A percentile compares a stretch with the other conserved stretches of the same genome.
Evolutionary conservation across 495 filamentous ascomycete species (phyloP).

Genomic region (Sordaria brevicollis): DNA sequence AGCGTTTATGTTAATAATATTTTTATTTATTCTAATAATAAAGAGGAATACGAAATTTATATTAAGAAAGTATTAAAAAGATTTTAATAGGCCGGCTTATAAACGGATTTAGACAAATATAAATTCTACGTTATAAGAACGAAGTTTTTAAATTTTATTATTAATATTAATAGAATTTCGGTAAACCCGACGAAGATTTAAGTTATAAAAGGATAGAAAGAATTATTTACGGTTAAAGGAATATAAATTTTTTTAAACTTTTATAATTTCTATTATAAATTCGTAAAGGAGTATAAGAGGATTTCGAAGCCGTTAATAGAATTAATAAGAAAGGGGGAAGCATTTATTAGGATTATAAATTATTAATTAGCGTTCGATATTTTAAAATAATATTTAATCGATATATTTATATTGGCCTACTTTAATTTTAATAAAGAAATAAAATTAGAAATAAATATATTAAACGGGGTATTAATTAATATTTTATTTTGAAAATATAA

Average conservation of each 20-base stretch:
- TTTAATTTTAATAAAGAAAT: background rate
- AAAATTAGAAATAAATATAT: background rate
- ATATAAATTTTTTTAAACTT: conserved; percentile 1
- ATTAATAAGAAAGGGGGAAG: background rate
- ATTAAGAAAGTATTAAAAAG: conserved; percentile 3
- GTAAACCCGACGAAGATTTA: background rate
- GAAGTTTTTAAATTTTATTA: too few relatives aligned
- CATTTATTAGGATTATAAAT: background rate
- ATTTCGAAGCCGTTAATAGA: background rate
- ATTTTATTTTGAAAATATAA: background rate
- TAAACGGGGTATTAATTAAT: background rate
- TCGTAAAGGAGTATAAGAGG: background rate
- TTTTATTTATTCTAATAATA: background rate
- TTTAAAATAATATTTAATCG: background rate
- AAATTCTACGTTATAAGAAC: conserved; percentile 17
- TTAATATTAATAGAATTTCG: conserved; percentile 3
- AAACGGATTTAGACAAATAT: too few relatives aligned
- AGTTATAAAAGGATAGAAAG: background rate
- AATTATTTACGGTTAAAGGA: background rate
- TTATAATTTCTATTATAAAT: conserved; percentile 3
- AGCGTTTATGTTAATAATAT: conserved; percentile 1
- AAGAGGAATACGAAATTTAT: background rate
- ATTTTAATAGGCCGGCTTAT: conserved; percentile 7
- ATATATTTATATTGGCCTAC: background rate
- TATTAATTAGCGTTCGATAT: background rate